Percentiles rank a stretch among this genome's conserved stretches.
phyloP scores from a whole-genome alignment of 805 yeast species.

The Monosporozyma servazzii region DNA sequence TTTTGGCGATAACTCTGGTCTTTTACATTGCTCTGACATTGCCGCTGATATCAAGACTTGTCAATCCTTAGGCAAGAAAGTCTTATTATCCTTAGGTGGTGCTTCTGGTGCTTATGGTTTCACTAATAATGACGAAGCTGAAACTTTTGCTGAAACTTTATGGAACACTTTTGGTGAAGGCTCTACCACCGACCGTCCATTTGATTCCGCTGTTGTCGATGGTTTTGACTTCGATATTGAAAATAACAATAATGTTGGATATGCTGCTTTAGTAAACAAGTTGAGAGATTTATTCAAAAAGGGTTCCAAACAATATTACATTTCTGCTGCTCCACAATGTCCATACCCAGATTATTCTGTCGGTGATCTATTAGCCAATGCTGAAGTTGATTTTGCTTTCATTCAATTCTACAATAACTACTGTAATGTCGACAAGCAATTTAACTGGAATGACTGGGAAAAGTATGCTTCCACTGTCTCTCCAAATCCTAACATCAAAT shows the following conservation, averaged over 20 bases:
- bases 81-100: constrained; percentile 69
- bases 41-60: constrained; percentile 66
- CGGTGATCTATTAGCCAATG: constrained; percentile 48
- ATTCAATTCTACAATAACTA: constrained; percentile 86
- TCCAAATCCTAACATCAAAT: constrained; percentile 59
- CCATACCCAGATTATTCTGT: constrained; percentile 70
- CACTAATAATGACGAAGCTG: constrained; percentile 70
- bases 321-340: constrained; percentile 92
- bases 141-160: constrained; percentile 46
- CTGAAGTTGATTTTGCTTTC: constrained; percentile 70
- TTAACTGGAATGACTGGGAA: constrained; percentile 71
- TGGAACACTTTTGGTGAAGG: constrained; percentile 63
- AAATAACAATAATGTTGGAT: constrained; percentile 53
- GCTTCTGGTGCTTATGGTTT: constrained; percentile 78
- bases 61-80: constrained; percentile 69
- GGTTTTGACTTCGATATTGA: constrained; percentile 94
- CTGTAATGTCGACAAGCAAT: constrained; percentile 46
- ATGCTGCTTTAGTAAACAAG: constrained; percentile 48
- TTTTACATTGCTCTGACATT: constrained; percentile 43
- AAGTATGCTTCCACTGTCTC: constrained; percentile 47
- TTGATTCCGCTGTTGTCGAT: constrained; percentile 69
- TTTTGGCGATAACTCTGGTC: constrained; percentile 28
- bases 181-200: constrained; percentile 47
- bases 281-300: constrained; percentile 44
- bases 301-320: constrained; percentile 53